Percentiles rank a stretch among this genome's conserved stretches.
phyloP scores from a whole-genome alignment of 306 rosid genomes.

The Sphenostylis stenocarpa region DNA sequence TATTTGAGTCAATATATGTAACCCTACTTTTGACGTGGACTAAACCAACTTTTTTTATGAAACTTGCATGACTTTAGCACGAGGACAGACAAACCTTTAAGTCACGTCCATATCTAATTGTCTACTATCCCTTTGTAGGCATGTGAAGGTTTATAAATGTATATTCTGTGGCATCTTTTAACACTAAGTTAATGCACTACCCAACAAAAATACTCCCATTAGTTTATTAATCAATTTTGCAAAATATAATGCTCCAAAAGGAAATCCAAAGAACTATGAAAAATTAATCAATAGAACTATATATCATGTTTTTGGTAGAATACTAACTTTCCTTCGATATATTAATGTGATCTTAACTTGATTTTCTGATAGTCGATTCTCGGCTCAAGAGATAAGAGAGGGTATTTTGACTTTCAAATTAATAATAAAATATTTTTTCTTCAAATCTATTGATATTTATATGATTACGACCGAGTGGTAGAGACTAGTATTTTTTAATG shows the following conservation, averaged over 20 bases:
- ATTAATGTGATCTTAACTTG: too few relatives aligned
- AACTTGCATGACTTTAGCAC: conserved; percentile 38
- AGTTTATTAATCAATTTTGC: background rate
- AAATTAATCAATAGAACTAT: conserved; percentile 3
- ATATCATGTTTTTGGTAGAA: too few relatives aligned
- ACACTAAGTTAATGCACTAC: conserved; percentile 1
- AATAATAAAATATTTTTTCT: too few relatives aligned
- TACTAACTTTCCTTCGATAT: too few relatives aligned
- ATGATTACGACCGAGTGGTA: too few relatives aligned
- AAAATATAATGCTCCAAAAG: background rate
- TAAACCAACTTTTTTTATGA: conserved; percentile 23
- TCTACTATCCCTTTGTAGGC: conserved; percentile 46
- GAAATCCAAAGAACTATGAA: background rate
- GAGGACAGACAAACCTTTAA: conserved; percentile 41
- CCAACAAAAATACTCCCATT: background rate
- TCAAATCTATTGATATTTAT: too few relatives aligned
- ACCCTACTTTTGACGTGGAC: conserved; percentile 35
- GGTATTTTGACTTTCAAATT: too few relatives aligned
- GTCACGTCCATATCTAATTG: conserved; percentile 46
- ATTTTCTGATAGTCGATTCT: too few relatives aligned
- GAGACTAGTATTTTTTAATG: too few relatives aligned
- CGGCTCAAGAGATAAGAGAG: too few relatives aligned
- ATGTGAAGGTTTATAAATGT: conserved; percentile 24
- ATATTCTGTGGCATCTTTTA: conserved; percentile 16
- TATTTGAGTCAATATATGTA: conserved; percentile 36